Base-by-base conservation (phyloP, 345 rosid species). In the Lumnitzera racemosa region DNA sequence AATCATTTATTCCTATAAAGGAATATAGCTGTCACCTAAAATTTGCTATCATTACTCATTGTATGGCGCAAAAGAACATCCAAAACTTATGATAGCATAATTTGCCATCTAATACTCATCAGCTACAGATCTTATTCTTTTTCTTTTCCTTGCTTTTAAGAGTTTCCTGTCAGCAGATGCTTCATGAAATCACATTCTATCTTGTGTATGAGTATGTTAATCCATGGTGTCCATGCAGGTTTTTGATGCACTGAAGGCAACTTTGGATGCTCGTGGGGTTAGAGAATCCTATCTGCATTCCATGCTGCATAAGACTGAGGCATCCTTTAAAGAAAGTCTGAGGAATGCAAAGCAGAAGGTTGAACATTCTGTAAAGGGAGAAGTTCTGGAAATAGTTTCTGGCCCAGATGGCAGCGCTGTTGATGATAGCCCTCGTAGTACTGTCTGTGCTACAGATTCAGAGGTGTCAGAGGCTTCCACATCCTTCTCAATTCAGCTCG, bases 231-330 rank as follows among this genome's bases (percentile, higher is more conserved):
- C 9, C 36, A 36, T 77, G 71, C 87, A 90, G 96, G 88, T 72
- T 71, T 88, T 91, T 70, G 83, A 86, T 63, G 71, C 76, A 51
- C 61, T 91, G 49, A 49, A 86, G 71, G 74, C 84, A 61, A 80
- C 77, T 70, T 72, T 91, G 78, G 98, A 91, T 72, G 83, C 76
- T 8, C 94, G 91, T 12, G 98, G 98, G 59, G 71, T 81, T 59
- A 77, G 96, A 43, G 98, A 91, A 74, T 82, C 91, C 51, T 78
- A 84, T 80, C 74, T 91, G 54, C 78, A 78, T 51, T 73, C 76
- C 61, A 77, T 88, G 88, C 72, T 91, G 77, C 81, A 76, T 56
- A 88, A 79, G 77, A 76, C 84, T 16, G 91, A 86, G 72, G 71
- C 70, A 27, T 73, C 90, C 59, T 88, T 91, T 53, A 91, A 81